Evolutionary conservation across 441 rosid genomes (phyloP).

Genomic region (Erysimum cheiri): DNA sequence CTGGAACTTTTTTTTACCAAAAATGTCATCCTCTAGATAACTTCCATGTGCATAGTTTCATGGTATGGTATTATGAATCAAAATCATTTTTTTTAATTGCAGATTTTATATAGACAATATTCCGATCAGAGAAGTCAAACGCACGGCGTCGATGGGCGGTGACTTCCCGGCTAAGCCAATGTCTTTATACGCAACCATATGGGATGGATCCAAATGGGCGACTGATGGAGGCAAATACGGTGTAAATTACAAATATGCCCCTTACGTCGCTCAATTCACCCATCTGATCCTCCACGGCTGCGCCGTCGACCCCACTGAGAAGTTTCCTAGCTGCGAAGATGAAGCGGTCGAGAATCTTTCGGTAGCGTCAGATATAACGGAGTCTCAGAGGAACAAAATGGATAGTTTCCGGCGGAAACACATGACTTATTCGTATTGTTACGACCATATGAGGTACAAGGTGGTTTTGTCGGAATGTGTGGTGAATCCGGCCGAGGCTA

Average conservation of each 20-base stretch:
- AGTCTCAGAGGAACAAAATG: conserved; percentile 47
- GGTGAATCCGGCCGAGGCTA: conserved; percentile 53
- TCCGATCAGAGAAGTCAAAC: conserved; percentile 75
- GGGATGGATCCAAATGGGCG: conserved; percentile 98
- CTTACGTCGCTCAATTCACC: conserved; percentile 64
- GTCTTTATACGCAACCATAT: conserved; percentile 86
- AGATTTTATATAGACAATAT: conserved; percentile 79
- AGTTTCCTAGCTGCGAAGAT: conserved; percentile 43
- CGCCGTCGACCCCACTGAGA: conserved; percentile 72
- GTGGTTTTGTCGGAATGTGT: conserved; percentile 56
- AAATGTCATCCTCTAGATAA: conserved; percentile 20
- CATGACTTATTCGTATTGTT: conserved; percentile 65
- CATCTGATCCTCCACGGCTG: conserved; percentile 81
- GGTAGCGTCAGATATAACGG: conserved; percentile 33
- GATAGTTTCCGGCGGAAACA: conserved; percentile 52
- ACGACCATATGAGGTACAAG: conserved; percentile 54
- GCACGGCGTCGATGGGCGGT: conserved; percentile 64
- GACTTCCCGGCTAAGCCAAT: conserved; percentile 93
- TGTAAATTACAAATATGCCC: conserved; percentile 84
- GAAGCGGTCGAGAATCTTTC: conserved; percentile 27
- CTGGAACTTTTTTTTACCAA: background rate
- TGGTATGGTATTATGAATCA: no score
- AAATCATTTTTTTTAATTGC: conserved; percentile 10
- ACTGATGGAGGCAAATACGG: conserved; percentile 89
- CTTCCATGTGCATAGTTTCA: background rate